These are phyloP conservation scores for Lagenidium giganteum DNA, from an alignment of 352 stramenopile species.

Conservation along the genomic window DNA sequence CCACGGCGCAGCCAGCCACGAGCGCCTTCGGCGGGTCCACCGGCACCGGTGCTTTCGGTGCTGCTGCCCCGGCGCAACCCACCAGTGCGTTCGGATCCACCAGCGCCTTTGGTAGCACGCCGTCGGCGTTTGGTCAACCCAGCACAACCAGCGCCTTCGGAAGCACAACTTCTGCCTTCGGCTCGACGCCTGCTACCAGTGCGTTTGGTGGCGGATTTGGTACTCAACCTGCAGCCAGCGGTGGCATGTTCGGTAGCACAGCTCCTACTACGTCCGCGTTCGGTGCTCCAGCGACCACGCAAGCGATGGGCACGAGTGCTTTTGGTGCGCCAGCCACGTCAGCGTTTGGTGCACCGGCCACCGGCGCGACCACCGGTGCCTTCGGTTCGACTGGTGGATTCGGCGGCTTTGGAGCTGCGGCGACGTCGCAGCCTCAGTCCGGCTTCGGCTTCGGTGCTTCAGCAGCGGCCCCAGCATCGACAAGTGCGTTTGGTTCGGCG, in stretches of 20 bases:
- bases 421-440: too few species aligned
- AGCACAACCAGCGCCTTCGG: conserved; percentile 14
- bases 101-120: conserved; percentile 20
- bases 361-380: not conserved
- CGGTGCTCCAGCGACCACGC: conserved; percentile 2
- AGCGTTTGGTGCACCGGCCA: conserved; percentile 25
- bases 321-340: conserved; percentile 33
- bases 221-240: not conserved
- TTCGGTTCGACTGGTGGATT: conserved; percentile 37
- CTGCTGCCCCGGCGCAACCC: conserved; percentile 17
- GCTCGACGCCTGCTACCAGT: not conserved
- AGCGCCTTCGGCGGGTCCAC: conserved; percentile 12
- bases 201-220: not conserved
- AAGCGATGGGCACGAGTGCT: conserved; percentile 14
- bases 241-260: too few species aligned
- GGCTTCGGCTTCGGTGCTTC: conserved; percentile 32
- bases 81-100: conserved; percentile 33
- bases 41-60: conserved; percentile 51
- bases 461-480: not conserved
- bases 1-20: conserved; percentile 3
- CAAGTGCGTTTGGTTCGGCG: conserved; percentile 5
- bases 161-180: conserved; percentile 8
- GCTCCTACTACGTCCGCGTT: conserved; percentile 17
- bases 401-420: conserved; percentile 22
- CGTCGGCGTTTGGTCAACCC: conserved; percentile 21